Base-by-base conservation (phyloP, 1,139 yeast species). In the Maudiozyma humilis region DNA sequence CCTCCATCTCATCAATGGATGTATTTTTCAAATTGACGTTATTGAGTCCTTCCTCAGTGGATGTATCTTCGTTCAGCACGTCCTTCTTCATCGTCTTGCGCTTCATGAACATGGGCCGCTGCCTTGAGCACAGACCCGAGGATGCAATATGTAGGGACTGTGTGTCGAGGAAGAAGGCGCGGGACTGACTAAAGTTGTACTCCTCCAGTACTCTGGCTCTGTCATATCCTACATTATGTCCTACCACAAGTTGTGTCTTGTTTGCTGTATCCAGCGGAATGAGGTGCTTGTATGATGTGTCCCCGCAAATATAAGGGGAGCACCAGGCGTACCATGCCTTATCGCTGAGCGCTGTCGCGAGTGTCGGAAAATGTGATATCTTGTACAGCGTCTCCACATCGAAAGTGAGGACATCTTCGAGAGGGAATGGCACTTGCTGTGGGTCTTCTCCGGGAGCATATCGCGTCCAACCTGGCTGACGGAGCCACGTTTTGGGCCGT, bases 271-370 rank as follows among this genome's bases (percentile, higher is more conserved):
- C 41, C 60, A 91, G 63, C 0, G 97, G 96, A 1, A 91, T 79
- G 44, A 93, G 66, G 54, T 88, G 95, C 2, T 68, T 72, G 19
- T 6, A 18, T 2, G 29, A 19, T 10, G 62, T 56, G 1, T 47
- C 38, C 8, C 31, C 41, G 2, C 80, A 70, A 15, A 91, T 63
- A 60, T 75, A 78, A 0, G 98, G 98, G 0, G 96, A 87, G 1
- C 87, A 80, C 99, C 99, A 93, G 0, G 82, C 81, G 60, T 89
- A 93, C 96, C 97, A 88, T 0, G 96, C 95, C 16, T 73, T 68
- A 0, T 72, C 60, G 0, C 96, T 78, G 1, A 75, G 82, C 7
- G 96, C 95, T 0, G 87, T 78, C 1, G 96, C 96, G 64, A 93
- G 60, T 0, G 85, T 79, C 0, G 97, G 80, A 60, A 78, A 88